phyloP scores from a whole-genome alignment of 352 stramenopile species.

The Aphanomyces euteiches region DNA sequence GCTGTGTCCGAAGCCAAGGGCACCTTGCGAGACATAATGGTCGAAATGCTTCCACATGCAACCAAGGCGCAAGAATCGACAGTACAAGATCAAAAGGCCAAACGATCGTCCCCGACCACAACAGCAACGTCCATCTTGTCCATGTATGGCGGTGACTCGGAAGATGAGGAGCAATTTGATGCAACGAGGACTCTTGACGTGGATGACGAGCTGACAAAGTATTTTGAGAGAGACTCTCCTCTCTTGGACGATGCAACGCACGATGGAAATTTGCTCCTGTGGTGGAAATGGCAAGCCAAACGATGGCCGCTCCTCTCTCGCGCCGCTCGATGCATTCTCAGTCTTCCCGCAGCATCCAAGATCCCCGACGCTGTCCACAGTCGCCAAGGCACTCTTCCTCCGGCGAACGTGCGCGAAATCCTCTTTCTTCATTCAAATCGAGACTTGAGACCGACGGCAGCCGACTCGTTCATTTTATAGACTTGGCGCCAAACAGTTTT shows the following conservation, averaged over 20 bases:
- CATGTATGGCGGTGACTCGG: conserved; percentile 29
- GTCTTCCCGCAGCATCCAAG: conserved; percentile 12
- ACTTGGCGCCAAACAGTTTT: not conserved
- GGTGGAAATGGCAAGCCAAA: conserved; percentile 20
- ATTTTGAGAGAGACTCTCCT: conserved; percentile 13
- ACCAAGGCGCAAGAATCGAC: no score
- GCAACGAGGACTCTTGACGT: not conserved
- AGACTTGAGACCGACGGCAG: conserved; percentile 3
- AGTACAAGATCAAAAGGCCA: conserved; percentile 3
- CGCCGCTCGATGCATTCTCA: conserved; percentile 6
- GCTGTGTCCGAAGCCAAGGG: conserved; percentile 11
- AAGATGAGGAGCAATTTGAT: conserved; percentile 18
- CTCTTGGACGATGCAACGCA: not conserved
- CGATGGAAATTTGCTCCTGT: conserved; percentile 14
- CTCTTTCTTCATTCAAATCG: conserved; percentile 23
- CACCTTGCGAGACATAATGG: not conserved
- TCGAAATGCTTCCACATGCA: not conserved
- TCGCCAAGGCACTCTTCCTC: not conserved
- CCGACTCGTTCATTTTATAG: not conserved
- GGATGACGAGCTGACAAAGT: conserved; percentile 17
- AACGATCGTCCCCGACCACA: not conserved
- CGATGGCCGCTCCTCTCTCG: conserved; percentile 16
- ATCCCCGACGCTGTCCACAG: not conserved
- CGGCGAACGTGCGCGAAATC: not conserved
- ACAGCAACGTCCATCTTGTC: conserved; percentile 15